phyloP scores from a whole-genome alignment of 257 asterid species.

The Ehretia macrophylla region DNA sequence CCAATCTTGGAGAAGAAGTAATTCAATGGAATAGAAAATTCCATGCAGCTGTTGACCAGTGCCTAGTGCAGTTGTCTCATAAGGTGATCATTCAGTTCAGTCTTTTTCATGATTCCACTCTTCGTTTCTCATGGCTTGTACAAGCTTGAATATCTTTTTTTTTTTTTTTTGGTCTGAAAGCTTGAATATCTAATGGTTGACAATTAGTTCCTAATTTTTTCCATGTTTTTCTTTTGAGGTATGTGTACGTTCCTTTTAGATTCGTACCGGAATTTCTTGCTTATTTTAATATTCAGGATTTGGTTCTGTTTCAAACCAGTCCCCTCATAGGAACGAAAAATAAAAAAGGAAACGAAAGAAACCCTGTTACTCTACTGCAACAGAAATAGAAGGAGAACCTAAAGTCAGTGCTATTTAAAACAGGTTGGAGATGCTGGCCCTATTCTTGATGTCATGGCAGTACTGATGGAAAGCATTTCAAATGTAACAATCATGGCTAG shows the following conservation, averaged over 20 bases:
- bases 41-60: conserved; percentile 77
- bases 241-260: not conserved
- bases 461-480: conserved; percentile 87
- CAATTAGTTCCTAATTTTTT: no score
- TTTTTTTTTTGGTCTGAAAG: no score
- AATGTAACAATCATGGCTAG: conserved; percentile 74
- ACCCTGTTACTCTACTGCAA: not conserved
- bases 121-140: no score
- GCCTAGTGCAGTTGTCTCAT: conserved; percentile 69
- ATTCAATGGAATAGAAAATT: conserved; percentile 71
- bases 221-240: not conserved
- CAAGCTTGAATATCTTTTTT: no score
- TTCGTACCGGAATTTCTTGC: not conserved
- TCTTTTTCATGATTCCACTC: not conserved
- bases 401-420: not conserved
- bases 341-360: not conserved
- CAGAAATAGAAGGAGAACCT: not conserved
- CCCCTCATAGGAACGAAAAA: not conserved
- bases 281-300: not conserved
- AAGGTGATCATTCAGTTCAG: conserved; percentile 50
- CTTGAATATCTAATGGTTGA: no score
- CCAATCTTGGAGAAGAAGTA: conserved; percentile 69
- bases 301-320: not conserved
- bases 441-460: conserved; percentile 89
- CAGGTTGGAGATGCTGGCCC: conserved; percentile 95